Evolutionary conservation across 1,284 basidiomycete genomes (phyloP).

Genomic region (Phellinidium pouzarii): DNA sequence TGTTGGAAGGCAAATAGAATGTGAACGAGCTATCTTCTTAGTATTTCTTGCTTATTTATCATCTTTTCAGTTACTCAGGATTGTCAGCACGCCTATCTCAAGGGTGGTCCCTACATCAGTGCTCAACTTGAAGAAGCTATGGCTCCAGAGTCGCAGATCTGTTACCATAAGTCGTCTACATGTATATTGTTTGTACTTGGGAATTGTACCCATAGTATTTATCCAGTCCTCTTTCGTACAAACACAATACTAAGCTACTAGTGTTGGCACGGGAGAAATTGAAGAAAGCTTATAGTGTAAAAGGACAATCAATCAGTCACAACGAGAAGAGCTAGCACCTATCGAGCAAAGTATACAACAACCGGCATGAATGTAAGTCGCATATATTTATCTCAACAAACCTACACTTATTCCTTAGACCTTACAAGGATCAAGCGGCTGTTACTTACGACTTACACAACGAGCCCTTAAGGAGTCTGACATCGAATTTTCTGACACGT

Average conservation of each 20-base stretch:
- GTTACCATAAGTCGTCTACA: constrained; percentile 68
- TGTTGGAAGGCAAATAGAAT: constrained; percentile 98
- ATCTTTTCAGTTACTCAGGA: constrained; percentile 72
- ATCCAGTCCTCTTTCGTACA: constrained; percentile 85
- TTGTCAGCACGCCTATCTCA: constrained; percentile 92
- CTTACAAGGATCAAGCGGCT: constrained; percentile 95
- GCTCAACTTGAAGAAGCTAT: constrained; percentile 98
- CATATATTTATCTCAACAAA: background rate
- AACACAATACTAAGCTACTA: constrained; percentile 94
- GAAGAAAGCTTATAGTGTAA: constrained; percentile 98
- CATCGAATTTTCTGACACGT: constrained; percentile 93
- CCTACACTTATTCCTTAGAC: constrained; percentile 32
- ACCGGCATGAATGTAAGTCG: constrained; percentile 77
- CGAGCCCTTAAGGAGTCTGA: constrained; percentile 96
- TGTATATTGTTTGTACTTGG: background rate
- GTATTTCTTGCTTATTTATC: constrained; percentile 3
- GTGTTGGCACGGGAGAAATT: constrained; percentile 93
- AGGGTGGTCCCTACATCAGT: constrained; percentile 95
- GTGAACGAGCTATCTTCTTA: constrained; percentile 26
- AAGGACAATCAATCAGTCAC: constrained; percentile 95
- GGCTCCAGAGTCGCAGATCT: constrained; percentile 94
- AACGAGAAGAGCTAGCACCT: constrained; percentile 91
- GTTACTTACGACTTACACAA: constrained; percentile 87
- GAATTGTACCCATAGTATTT: constrained; percentile 12
- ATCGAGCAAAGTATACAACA: constrained; percentile 97